Conservation (phyloP, 2,329 filamentous ascomycete species). For the Akanthomyces lecanii region DNA sequence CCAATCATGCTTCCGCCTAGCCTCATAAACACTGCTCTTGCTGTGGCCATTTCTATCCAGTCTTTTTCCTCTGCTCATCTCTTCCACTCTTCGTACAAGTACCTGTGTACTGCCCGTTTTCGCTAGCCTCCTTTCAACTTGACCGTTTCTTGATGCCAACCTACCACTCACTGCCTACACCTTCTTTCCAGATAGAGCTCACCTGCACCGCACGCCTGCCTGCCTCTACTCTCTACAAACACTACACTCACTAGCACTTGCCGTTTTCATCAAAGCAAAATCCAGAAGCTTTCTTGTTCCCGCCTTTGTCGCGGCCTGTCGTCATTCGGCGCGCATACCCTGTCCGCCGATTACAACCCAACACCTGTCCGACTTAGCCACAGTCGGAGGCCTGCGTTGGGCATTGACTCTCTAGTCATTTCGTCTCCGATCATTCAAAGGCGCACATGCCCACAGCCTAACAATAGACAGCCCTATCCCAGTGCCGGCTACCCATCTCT, state of each 20-base stretch:
- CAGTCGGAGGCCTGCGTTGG: slow-evolving; percentile 4
- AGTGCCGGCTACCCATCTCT: background rate
- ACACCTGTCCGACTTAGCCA: background rate
- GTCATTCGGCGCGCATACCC: background rate
- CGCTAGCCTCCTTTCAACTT: slow-evolving; percentile 9
- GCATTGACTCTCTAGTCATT: slow-evolving; percentile 14
- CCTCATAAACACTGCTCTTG: slow-evolving; percentile 27
- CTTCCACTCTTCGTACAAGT: slow-evolving; percentile 16
- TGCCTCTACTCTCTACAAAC: background rate
- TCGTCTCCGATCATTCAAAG: background rate
- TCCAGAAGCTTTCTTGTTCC: background rate
- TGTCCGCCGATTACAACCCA: slow-evolving; percentile 13
- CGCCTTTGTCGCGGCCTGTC: background rate
- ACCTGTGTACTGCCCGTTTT: slow-evolving; percentile 14
- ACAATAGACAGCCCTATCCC: slow-evolving; percentile 2
- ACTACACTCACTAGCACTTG: background rate
- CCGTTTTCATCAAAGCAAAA: background rate
- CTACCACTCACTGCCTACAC: background rate
- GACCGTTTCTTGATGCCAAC: slow-evolving; percentile 12
- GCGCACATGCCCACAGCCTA: background rate
- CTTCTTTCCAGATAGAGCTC: slow-evolving; percentile 10
- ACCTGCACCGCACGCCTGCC: background rate
- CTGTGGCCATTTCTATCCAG: slow-evolving; percentile 20
- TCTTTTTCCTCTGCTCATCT: slow-evolving; percentile 9
- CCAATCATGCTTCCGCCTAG: slow-evolving; percentile 32